A percentile compares a stretch with the other conserved stretches of the same genome.
phyloP scores from a whole-genome alignment of 495 filamentous ascomycete species.

The Tricharina praecox region DNA sequence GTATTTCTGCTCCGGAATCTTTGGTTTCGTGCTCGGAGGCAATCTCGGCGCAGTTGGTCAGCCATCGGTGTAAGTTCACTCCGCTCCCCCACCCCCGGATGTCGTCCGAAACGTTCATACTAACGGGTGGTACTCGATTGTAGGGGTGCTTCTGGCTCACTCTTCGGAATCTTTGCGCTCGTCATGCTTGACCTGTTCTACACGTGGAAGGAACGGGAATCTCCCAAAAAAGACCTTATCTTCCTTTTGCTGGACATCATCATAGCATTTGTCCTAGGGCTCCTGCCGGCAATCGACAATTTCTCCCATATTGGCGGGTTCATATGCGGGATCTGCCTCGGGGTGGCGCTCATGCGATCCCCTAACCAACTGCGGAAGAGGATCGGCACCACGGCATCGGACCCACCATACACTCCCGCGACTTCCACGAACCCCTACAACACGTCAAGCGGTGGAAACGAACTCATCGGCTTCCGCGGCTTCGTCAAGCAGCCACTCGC shows the following conservation, averaged over 20 bases:
- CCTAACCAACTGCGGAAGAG: constrained; percentile 61
- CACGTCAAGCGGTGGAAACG: constrained; percentile 31
- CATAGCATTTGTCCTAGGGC: constrained; percentile 80
- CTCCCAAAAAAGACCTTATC: constrained; percentile 60
- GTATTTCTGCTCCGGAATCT: constrained; percentile 82
- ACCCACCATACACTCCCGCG: constrained; percentile 39
- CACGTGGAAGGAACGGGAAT: constrained; percentile 61
- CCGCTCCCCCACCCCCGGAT: too few relatives aligned
- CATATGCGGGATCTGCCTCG: constrained; percentile 74
- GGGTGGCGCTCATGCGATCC: constrained; percentile 72
- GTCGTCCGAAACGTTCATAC: too few relatives aligned
- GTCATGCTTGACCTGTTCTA: constrained; percentile 79
- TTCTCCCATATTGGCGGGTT: constrained; percentile 96
- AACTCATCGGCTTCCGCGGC: constrained; percentile 27
- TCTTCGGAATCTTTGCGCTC: constrained; percentile 85
- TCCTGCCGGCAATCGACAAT: constrained; percentile 88
- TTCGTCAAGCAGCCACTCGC: constrained; percentile 54
- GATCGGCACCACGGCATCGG: constrained; percentile 47
- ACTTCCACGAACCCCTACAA: constrained; percentile 11
- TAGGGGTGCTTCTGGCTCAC: constrained; percentile 61
- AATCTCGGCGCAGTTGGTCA: constrained; percentile 72
- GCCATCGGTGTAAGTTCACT: constrained; percentile 40
- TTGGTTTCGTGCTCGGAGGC: constrained; percentile 87
- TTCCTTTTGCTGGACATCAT: constrained; percentile 71
- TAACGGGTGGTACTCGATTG: constrained; percentile 10